Conservation (phyloP, 139 green algal species). For the Micractinium sp. region DNA sequence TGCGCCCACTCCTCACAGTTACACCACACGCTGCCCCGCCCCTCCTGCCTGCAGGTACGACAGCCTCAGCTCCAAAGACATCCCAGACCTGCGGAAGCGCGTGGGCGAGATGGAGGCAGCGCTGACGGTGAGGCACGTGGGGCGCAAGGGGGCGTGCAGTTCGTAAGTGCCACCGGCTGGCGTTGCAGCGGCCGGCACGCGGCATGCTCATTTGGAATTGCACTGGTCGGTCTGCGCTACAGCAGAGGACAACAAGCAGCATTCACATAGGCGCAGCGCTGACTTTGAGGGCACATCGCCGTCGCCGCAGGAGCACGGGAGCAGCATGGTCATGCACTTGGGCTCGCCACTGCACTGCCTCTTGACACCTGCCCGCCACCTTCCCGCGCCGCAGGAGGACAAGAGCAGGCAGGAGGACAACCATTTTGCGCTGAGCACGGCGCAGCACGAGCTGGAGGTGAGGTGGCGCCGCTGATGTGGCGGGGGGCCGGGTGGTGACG, state of each 20-base stretch:
- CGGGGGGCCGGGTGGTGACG: not conserved
- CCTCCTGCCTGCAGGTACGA: not conserved
- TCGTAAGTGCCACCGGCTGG: no score
- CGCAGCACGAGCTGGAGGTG: slow-evolving; percentile 13
- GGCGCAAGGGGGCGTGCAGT: no score
- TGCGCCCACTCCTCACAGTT: not conserved
- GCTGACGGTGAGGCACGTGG: not conserved
- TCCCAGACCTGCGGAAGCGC: not conserved
- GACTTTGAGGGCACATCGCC: no score
- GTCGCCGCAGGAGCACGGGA: no score
- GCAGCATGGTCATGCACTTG: no score
- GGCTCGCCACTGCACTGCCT: no score
- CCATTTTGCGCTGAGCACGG: not conserved
- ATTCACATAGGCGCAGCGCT: no score
- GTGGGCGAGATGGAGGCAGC: not conserved
- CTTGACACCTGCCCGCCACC: no score
- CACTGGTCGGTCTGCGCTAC: no score
- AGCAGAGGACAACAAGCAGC: no score
- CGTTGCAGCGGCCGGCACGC: no score
- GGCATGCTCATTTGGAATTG: no score
- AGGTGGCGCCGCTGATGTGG: not conserved
- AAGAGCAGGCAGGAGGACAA: slow-evolving; percentile 16
- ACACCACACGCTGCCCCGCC: not conserved
- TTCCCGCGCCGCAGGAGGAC: not conserved
- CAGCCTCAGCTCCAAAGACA: not conserved